Conservation (phyloP, 768 basidiomycete genomes). For the Suillus occidentalis region DNA sequence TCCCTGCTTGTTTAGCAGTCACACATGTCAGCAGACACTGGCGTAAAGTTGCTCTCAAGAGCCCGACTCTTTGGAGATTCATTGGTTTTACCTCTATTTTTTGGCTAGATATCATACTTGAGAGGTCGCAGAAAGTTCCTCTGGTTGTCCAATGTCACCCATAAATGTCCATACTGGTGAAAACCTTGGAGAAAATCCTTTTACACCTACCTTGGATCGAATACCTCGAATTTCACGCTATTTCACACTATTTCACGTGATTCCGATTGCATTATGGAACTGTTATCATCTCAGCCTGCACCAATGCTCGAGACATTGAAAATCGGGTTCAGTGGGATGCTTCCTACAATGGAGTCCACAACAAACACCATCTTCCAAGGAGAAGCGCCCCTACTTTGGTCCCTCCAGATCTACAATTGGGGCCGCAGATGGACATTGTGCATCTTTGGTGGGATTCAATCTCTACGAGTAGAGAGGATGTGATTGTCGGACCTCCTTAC, state of each 20-base stretch:
- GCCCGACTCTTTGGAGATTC: neutral
- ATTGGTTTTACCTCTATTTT: neutral
- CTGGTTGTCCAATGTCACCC: neutral
- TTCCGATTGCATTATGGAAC: neutral
- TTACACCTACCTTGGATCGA: neutral
- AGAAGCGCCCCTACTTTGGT: neutral
- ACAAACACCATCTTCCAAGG: neutral
- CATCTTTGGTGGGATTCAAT: neutral
- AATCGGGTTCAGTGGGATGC: neutral
- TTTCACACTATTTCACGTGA: neutral
- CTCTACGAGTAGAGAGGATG: neutral
- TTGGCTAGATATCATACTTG: constrained; percentile 1
- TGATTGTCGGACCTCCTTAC: neutral
- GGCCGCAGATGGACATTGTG: neutral
- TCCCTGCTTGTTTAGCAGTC: neutral
- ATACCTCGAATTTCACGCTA: neutral
- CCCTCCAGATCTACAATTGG: neutral
- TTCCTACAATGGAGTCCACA: neutral
- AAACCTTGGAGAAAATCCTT: neutral
- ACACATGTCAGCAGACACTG: constrained; percentile 1
- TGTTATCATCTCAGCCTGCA: neutral
- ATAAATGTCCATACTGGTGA: too few species aligned
- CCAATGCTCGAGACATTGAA: neutral
- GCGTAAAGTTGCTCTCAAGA: neutral
- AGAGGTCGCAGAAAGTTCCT: neutral